These are phyloP conservation scores for Euclidium syriacum DNA, from an alignment of 345 rosid genomes.

Conservation along the genomic window DNA sequence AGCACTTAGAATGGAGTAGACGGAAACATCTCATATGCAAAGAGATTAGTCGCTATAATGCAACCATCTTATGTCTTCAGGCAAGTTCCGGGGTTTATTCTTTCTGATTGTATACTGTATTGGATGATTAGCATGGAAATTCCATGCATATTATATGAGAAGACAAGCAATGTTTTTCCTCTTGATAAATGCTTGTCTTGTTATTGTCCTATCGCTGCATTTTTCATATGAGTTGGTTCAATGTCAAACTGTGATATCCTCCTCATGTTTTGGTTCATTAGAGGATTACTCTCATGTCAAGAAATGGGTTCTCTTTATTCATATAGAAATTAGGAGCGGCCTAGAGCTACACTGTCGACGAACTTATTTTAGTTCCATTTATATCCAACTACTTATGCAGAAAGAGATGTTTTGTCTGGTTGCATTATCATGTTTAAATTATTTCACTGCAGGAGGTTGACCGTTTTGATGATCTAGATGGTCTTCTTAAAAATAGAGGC, in stretches of 20 bases:
- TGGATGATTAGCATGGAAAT: not conserved
- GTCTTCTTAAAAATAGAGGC: conserved; percentile 49
- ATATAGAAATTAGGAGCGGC: not conserved
- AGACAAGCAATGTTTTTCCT: not conserved
- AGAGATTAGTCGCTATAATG: conserved; percentile 55
- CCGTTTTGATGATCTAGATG: conserved; percentile 52
- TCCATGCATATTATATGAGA: not conserved
- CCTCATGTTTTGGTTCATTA: not conserved
- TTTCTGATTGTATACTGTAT: not conserved
- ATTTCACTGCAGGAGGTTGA: conserved; percentile 58
- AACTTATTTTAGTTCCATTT: not conserved
- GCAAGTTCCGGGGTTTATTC: conserved; percentile 31
- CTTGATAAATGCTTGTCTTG: not conserved
- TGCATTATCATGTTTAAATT: conserved; percentile 3
- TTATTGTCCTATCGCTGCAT: not conserved
- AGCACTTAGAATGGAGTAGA: conserved; percentile 52
- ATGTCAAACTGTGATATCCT: not conserved
- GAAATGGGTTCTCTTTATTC: not conserved
- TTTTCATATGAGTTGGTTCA: not conserved
- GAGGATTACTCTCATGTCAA: not conserved
- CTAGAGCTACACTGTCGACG: conserved; percentile 3
- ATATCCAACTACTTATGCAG: not conserved
- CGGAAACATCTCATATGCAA: conserved; percentile 55
- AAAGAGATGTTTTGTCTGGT: not conserved
- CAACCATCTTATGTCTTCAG: conserved; percentile 72